These are phyloP conservation scores for Clonostachys chloroleuca DNA, from an alignment of 2,329 filamentous ascomycete species.

Conservation along the genomic window DNA sequence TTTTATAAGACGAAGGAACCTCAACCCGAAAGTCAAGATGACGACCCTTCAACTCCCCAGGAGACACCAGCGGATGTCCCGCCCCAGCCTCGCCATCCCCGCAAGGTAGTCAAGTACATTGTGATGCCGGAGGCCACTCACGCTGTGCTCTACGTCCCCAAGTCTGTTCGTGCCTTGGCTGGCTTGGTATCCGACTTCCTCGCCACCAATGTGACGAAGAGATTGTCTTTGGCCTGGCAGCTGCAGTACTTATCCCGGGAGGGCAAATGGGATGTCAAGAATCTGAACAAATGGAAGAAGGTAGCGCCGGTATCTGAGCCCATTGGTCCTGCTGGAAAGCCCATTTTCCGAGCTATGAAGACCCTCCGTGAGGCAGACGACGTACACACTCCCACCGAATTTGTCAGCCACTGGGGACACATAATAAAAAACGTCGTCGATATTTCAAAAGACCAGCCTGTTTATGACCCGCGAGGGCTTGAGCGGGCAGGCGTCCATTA, in stretches of 20 bases:
- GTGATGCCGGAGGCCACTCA: conserved; percentile 76
- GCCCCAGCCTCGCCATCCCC: conserved; percentile 40
- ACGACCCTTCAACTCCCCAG: conserved; percentile 41
- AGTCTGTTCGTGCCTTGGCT: conserved; percentile 70
- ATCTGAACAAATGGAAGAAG: conserved; percentile 84
- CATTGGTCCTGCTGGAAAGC: conserved; percentile 50
- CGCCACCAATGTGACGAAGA: conserved; percentile 65
- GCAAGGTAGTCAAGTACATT: conserved; percentile 58
- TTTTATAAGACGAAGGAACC: conserved; percentile 11
- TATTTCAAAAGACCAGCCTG: conserved; percentile 85
- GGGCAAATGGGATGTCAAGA: conserved; percentile 98
- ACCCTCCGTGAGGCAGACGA: conserved; percentile 88
- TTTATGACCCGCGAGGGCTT: conserved; percentile 75
- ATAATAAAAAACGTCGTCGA: conserved; percentile 77
- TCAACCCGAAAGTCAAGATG: conserved; percentile 25
- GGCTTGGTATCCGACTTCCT: conserved; percentile 84
- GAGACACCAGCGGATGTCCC: conserved; percentile 37
- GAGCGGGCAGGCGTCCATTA: conserved; percentile 65
- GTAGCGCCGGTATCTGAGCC: conserved; percentile 73
- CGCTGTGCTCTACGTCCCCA: conserved; percentile 76
- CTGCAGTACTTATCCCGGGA: conserved; percentile 82
- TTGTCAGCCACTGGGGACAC: conserved; percentile 63
- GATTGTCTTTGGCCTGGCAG: conserved; percentile 85
- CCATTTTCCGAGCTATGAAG: conserved; percentile 85
- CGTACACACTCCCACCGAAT: conserved; percentile 69